Evolutionary conservation across 371 early-diverging fungal species (phyloP), one percentile per base, ranked within the genome.

Genomic region (Mortierella sp.): DNA sequence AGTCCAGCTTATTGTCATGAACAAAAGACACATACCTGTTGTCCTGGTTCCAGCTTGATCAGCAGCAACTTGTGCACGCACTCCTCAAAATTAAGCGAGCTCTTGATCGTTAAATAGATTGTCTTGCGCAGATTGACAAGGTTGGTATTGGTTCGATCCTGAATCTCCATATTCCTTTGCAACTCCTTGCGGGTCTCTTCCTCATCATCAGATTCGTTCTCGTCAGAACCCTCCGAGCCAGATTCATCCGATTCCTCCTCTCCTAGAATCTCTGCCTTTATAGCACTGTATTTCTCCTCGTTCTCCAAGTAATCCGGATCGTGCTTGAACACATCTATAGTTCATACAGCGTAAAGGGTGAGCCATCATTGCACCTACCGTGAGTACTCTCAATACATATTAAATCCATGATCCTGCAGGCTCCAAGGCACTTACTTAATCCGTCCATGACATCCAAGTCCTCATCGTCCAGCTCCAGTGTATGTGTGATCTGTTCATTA

Each of bases 101-200:
- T 98, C 95, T 95, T 98, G 72, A 97, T 92, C 7, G 97, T 95
- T 61, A 98, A 82, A 74, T 98, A 98, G 60, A 98, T 96, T 24
- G 90, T 91, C 71, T 96, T 88, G 53, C 98, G 90, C 19, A 98
- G 85, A 61, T 92, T 94, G 57, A 96, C 88, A 16, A 94, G 70
- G 73, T 96, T 94, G 28, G 93, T 92, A 67, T 94, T 93, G 21
- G 98, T 98, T 60, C 89, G 81, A 74, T 98, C 98, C 61, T 90
- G 88, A 64, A 98, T 95, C 57, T 90, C 82, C 80, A 92, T 82
- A 54, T 85, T 82, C 52, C 23, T 78, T 59, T 31, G 51, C 45
- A 45, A 34, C 54, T 48, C 54, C 67, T 45, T 69, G 61, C 54
- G 70, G 42, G 21, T 71, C 74, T 26, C 83, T 80, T 13, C 67